These are phyloP conservation scores for Phaeophleospora eucalypticola DNA, from an alignment of 2,329 filamentous ascomycete species.

Conservation along the genomic window DNA sequence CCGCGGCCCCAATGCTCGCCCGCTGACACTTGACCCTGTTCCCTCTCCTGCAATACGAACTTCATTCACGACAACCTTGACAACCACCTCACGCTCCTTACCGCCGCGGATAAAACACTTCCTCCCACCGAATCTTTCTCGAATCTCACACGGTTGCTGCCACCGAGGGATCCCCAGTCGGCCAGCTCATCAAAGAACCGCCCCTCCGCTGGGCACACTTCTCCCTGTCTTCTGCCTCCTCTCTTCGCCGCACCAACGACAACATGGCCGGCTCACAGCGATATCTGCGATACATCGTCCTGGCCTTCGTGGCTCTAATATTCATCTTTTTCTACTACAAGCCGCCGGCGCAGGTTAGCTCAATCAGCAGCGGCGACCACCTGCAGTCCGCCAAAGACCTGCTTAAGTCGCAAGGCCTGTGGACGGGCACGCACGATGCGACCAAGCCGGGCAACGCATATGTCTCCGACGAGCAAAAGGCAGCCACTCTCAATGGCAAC, in stretches of 20 bases:
- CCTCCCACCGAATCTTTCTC: too few relatives aligned
- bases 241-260: neutral
- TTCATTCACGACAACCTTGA: too few relatives aligned
- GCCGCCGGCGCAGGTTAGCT: too few relatives aligned
- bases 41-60: too few relatives aligned
- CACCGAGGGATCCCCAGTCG: neutral
- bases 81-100: too few relatives aligned
- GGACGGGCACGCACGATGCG: constrained; percentile 19
- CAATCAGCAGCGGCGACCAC: constrained; percentile 54
- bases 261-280: constrained; percentile 66
- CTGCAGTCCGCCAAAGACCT: constrained; percentile 33
- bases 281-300: constrained; percentile 68
- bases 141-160: neutral
- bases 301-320: constrained; percentile 76
- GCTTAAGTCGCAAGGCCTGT: constrained; percentile 33
- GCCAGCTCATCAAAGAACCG: neutral
- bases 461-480: constrained; percentile 15
- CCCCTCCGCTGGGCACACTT: constrained; percentile 1
- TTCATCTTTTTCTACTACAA: constrained; percentile 65
- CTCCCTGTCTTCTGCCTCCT: too few relatives aligned
- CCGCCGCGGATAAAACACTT: too few relatives aligned
- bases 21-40: too few relatives aligned
- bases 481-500: constrained; percentile 7
- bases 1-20: too few relatives aligned
- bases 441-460: constrained; percentile 5